Base-by-base conservation (phyloP, 306 rosid genomes). In the Erythrophleum fordii region DNA sequence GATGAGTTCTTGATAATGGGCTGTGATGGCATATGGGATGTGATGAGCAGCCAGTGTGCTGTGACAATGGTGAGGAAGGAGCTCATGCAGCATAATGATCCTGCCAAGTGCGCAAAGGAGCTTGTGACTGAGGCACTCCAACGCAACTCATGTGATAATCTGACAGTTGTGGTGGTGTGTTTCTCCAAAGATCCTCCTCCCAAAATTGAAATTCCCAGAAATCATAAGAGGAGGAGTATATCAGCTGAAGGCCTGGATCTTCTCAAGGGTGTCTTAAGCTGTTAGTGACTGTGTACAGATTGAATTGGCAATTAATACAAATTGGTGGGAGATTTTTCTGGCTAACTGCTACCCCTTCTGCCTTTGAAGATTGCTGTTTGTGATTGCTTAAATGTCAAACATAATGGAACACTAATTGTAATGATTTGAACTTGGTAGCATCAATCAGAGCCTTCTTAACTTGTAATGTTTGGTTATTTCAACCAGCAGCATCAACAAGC, bases 21-120 rank as follows among this genome's bases (percentile, higher is more conserved):
- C 0, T 91, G 94, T 59, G 94, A 91, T 85, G 94, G 94, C 51
- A 72, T 91, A 69, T 91, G 94, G 94, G 94, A 91, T 83, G 94
- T 91, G 25, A 91, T 91, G 94, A 91, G 94, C 65, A 91, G 94
- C 83, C 92, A 91, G 61, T 91, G 94, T 82, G 94, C 94, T 42
- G 91, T 91, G 23, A 91, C 94, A 81, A 87, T 91, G 91, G 94
- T 80, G 39, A 87, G 94, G 80, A 91, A 42, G 79, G 94, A 87
- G 51, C 90, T 91, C 10, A 82, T 88, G 92, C 87, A 65, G 44
- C 91, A 91, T 45, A 91, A 91, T 75, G 86, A 91, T 80, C 94
- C 92, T 0, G 51, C 81, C 23, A 69, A 13, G 48, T 77, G 95
- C 51, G 89, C 95, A 1, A 88, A 61, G 18, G 81, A 60, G 6